Conservation (phyloP, 768 basidiomycete species). For the Hericium rajendrae region DNA sequence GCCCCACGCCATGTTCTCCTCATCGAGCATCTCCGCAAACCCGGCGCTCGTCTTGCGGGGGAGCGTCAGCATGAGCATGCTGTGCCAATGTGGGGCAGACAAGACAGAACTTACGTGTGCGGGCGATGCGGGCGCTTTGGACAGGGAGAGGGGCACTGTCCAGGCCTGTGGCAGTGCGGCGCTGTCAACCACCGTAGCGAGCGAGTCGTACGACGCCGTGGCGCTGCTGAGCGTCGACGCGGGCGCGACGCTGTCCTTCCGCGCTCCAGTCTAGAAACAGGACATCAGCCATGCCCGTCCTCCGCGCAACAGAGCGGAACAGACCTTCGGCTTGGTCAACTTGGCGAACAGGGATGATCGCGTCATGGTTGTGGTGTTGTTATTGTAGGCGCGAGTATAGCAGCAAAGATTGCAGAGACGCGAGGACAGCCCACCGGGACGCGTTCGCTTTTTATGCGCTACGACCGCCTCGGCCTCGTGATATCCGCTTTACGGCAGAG, state of each 20-base stretch:
- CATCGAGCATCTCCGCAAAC: conserved; percentile 22
- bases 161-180: not conserved
- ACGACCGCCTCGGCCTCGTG: not conserved
- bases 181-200: not conserved
- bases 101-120: not conserved
- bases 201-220: not conserved
- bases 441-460: not conserved
- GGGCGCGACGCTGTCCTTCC: not conserved
- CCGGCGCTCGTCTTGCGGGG: not conserved
- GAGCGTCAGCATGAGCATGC: not conserved
- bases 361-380: not conserved
- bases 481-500: not conserved
- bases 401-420: not conserved
- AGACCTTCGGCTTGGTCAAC: not conserved
- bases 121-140: not conserved
- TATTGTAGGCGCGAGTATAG: not conserved
- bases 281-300: not conserved
- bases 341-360: not conserved
- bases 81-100: not conserved
- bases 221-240: not conserved
- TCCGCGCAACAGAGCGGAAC: not conserved
- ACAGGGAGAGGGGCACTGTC: not conserved
- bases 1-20: conserved; percentile 24
- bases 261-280: not conserved
- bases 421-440: not conserved